Evolutionary conservation across 495 filamentous ascomycete species (phyloP).

Genomic region (Astrothelium subdiscretum): DNA sequence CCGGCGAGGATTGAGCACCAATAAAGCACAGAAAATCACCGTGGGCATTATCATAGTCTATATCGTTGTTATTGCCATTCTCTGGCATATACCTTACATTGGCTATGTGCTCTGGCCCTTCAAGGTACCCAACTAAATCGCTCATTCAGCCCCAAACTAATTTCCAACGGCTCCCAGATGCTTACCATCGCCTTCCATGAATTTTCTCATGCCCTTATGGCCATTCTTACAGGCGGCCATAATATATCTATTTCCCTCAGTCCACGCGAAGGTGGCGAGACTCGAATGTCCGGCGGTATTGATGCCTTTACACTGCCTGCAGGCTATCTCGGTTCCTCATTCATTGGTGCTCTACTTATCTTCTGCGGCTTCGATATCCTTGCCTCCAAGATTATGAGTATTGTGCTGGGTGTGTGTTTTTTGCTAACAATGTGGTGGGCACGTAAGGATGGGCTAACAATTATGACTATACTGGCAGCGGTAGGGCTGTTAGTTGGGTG

Average conservation of each 20-base stretch:
- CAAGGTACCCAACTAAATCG: conserved; percentile 40
- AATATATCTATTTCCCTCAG: conserved; percentile 61
- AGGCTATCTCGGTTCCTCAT: conserved; percentile 62
- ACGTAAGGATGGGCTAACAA: conserved; percentile 62
- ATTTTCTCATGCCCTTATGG: conserved; percentile 65
- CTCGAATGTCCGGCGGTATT: conserved; percentile 64
- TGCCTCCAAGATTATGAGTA: conserved; percentile 63
- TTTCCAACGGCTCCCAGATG: conserved; percentile 40
- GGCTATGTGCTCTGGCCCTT: conserved; percentile 69
- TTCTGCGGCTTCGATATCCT: conserved; percentile 74
- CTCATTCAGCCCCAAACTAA: neutral
- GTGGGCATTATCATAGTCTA: conserved; percentile 59
- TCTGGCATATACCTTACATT: conserved; percentile 72
- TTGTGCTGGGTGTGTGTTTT: conserved; percentile 61
- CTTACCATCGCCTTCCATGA: conserved; percentile 78
- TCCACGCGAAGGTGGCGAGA: conserved; percentile 61
- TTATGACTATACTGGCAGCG: conserved; percentile 53
- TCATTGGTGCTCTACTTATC: conserved; percentile 67
- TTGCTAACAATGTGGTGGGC: conserved; percentile 72
- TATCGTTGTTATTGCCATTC: conserved; percentile 58
- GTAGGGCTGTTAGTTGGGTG: conserved; percentile 60
- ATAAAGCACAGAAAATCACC: conserved; percentile 60
- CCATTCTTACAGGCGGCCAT: conserved; percentile 57
- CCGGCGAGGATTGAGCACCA: conserved; percentile 47
- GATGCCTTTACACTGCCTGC: conserved; percentile 62